A percentile compares a stretch with the other conserved stretches of the same genome.
phyloP scores from a whole-genome alignment of 768 basidiomycete species.

The Amanita exitialis region DNA sequence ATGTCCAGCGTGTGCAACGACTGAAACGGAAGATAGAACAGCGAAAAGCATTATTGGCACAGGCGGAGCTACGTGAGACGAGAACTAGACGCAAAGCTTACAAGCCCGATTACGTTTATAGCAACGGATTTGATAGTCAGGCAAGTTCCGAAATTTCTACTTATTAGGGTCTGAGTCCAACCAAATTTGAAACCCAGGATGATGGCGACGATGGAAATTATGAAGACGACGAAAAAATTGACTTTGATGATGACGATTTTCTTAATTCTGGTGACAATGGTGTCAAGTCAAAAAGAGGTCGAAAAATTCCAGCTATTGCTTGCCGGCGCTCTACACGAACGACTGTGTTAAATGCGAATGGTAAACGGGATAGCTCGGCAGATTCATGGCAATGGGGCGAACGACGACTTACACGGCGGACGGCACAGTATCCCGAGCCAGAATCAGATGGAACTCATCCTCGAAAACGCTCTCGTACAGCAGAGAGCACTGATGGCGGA shows the following conservation, averaged over 20 bases:
- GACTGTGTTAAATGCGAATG: slow-evolving; percentile 36
- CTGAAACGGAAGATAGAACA: slow-evolving; percentile 64
- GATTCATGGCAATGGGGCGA: slow-evolving; percentile 64
- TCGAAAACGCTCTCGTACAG: slow-evolving; percentile 68
- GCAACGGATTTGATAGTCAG: slow-evolving; percentile 55
- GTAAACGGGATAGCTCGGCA: slow-evolving; percentile 42
- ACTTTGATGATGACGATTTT: slow-evolving; percentile 39
- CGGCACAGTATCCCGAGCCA: slow-evolving; percentile 37
- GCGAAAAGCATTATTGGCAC: slow-evolving; percentile 50
- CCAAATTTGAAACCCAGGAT: slow-evolving; percentile 30
- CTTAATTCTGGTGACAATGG: slow-evolving; percentile 29
- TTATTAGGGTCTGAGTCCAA: slow-evolving; percentile 12
- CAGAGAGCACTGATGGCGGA: slow-evolving; percentile 57
- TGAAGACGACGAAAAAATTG: slow-evolving; percentile 49
- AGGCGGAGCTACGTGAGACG: slow-evolving; percentile 72
- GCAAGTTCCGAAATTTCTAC: slow-evolving; percentile 25
- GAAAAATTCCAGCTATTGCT: slow-evolving; percentile 19
- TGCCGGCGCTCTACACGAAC: slow-evolving; percentile 48
- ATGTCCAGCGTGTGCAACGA: slow-evolving; percentile 56
- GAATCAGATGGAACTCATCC: slow-evolving; percentile 39
- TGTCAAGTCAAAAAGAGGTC: slow-evolving; percentile 30
- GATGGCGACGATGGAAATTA: slow-evolving; percentile 58
- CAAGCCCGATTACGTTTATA: slow-evolving; percentile 76
- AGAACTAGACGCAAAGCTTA: slow-evolving; percentile 66
- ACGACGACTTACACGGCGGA: slow-evolving; percentile 60